Evolutionary conservation across 192 early-diverging fungal species (phyloP).

Genomic region (Coemansia sp.): DNA sequence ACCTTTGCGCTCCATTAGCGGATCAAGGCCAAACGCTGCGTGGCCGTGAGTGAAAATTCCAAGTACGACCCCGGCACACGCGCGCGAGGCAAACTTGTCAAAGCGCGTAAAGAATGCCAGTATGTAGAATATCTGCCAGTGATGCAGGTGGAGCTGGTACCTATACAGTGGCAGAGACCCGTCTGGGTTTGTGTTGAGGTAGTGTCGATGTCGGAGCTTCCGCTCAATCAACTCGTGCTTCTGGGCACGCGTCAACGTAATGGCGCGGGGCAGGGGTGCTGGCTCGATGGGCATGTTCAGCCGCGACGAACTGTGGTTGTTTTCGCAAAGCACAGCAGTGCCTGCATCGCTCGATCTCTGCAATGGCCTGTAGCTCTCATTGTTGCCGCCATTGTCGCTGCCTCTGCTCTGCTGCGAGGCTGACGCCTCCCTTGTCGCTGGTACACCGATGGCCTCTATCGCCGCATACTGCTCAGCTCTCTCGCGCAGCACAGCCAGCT

Average conservation of each 20-base stretch:
- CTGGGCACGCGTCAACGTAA: constrained; percentile 21
- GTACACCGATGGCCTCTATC: too few relatives aligned
- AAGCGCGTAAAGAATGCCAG: constrained; percentile 83
- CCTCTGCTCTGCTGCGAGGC: constrained; percentile 1
- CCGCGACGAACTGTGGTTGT: not conserved
- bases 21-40: constrained; percentile 63
- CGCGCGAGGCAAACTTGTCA: constrained; percentile 66
- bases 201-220: constrained; percentile 21
- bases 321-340: not conserved
- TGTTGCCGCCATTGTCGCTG: not conserved
- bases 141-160: constrained; percentile 69
- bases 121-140: constrained; percentile 85
- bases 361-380: not conserved
- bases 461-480: constrained; percentile 18
- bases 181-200: constrained; percentile 25
- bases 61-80: constrained; percentile 70
- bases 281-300: constrained; percentile 36
- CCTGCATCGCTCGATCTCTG: not conserved
- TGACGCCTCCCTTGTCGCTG: not conserved
- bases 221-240: constrained; percentile 21
- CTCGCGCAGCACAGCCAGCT: constrained; percentile 13
- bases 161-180: constrained; percentile 23
- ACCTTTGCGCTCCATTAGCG: constrained; percentile 51
- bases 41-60: constrained; percentile 77
- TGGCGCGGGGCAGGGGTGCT: constrained; percentile 3